Evolutionary conservation across 2,329 filamentous ascomycete genomes (phyloP).

Genomic region (Ophiostoma pallidulum): DNA sequence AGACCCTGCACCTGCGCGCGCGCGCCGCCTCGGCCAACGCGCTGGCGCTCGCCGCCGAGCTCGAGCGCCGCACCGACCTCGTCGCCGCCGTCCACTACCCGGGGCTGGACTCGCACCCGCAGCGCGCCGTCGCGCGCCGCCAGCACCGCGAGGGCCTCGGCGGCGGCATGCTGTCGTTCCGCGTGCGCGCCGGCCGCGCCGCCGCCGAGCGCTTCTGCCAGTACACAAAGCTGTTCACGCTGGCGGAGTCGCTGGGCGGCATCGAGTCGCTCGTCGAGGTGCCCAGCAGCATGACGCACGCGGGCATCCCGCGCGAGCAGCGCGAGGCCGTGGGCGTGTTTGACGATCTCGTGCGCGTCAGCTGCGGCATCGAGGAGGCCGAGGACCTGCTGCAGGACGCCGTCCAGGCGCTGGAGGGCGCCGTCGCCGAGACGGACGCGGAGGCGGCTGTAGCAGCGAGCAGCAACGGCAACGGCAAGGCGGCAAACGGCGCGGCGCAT

Average conservation of each 20-base stretch:
- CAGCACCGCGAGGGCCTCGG: slow-evolving; percentile 94
- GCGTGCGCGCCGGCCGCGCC: slow-evolving; percentile 73
- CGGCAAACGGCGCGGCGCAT: slow-evolving; percentile 13
- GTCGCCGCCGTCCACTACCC: slow-evolving; percentile 84
- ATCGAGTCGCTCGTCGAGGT: slow-evolving; percentile 89
- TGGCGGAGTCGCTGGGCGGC: slow-evolving; percentile 82
- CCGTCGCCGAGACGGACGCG: slow-evolving; percentile 34
- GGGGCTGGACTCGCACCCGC: slow-evolving; percentile 76
- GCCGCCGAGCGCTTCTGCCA: slow-evolving; percentile 92
- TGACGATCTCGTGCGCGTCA: slow-evolving; percentile 87
- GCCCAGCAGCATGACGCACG: slow-evolving; percentile 93
- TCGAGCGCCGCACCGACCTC: slow-evolving; percentile 73
- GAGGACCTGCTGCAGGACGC: slow-evolving; percentile 77
- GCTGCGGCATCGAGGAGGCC: slow-evolving; percentile 88
- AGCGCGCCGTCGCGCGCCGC: slow-evolving; percentile 73
- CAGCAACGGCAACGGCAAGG: slow-evolving; percentile 3
- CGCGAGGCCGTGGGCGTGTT: slow-evolving; percentile 88
- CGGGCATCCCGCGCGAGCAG: slow-evolving; percentile 83
- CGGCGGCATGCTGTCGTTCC: slow-evolving; percentile 95
- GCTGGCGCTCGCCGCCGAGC: slow-evolving; percentile 61
- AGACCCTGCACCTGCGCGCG: slow-evolving; percentile 89
- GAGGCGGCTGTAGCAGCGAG: background rate
- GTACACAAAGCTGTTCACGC: slow-evolving; percentile 77
- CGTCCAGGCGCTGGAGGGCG: slow-evolving; percentile 67
- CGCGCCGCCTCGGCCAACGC: slow-evolving; percentile 79